Base-by-base conservation (phyloP, 1,284 basidiomycete species). In the Microbotryomycetes sp. region DNA sequence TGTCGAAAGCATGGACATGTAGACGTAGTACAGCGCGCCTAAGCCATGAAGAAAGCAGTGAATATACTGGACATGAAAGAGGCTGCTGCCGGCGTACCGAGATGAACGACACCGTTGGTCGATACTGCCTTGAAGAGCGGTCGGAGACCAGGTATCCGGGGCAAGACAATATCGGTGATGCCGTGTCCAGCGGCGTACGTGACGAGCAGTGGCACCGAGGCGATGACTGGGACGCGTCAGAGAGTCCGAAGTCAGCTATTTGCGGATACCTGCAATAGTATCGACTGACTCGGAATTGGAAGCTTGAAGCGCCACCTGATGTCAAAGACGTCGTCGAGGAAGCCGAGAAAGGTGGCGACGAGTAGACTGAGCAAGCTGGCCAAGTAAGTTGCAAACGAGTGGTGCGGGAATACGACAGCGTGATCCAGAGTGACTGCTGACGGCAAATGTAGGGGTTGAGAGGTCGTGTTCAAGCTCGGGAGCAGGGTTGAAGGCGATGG, bases 221-320 rank as follows among this genome's bases (percentile, higher is more conserved):
- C 91, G 60, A 99, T 88, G 71, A 99, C 83, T 72, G 50, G 16
- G 50, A 7, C 24, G 18, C 11, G 6, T 4, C 4, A 16, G 35
- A 27, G 15, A 23, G 24, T 53, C 24, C 11, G 41, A 11, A 5
- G 4, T 7, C 1, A 56, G 18, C 3, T n/a, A 35, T 15, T n/a
- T 28, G 13, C 3, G 6, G 13, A 15, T n/a, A 23, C n/a, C 4
- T 13, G 26, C 2, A 18, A 13, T 24, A 30, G 15, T 18, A 28
- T 1, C 51, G 60, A 45, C 52, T 26, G 28, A 72, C 71, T 56
- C 0, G 92, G 96, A 57, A 99, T 96, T 0, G 96, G 96, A 7
- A 99, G 77, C 76, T 99, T 99, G 78, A 97, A 91, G 62, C 96
- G 78, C 96, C 96, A 99, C 13, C 96, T 85, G 68, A 99, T 97